Conservation (phyloP, 2,329 filamentous ascomycete genomes). For the Colletotrichum higginsianum region DNA sequence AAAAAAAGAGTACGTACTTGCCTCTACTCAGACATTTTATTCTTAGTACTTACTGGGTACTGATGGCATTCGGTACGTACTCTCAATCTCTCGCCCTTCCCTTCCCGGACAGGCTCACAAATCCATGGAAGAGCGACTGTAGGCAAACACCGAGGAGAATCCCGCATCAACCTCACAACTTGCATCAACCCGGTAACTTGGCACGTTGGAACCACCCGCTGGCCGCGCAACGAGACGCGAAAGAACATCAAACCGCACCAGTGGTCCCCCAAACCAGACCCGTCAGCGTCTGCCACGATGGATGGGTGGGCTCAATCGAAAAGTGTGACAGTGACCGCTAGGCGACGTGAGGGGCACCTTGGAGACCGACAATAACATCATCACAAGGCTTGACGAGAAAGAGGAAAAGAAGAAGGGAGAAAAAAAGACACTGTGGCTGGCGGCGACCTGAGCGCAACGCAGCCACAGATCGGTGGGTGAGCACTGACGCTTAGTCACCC, state of each 20-base stretch:
- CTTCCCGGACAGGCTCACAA: not conserved
- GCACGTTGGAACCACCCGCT: slow-evolving; percentile 14
- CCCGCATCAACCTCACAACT: slow-evolving; percentile 18
- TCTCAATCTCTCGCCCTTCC: not conserved
- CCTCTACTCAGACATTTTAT: not conserved
- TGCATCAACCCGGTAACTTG: slow-evolving; percentile 28
- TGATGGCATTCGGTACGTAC: not conserved
- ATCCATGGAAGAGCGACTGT: not conserved
- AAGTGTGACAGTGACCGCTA: slow-evolving; percentile 1
- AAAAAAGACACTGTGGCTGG: no score
- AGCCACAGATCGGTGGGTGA: slow-evolving; percentile 24
- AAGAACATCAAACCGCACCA: not conserved
- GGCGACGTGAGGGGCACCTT: not conserved
- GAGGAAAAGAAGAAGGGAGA: not conserved
- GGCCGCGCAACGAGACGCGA: slow-evolving; percentile 34
- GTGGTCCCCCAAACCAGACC: not conserved
- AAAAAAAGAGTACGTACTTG: not conserved
- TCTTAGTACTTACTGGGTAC: not conserved
- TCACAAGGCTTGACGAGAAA: no score
- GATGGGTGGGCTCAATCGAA: not conserved
- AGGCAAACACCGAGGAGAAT: not conserved
- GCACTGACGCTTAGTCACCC: slow-evolving; percentile 19
- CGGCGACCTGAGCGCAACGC: slow-evolving; percentile 8
- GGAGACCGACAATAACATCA: not conserved
- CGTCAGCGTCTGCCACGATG: slow-evolving; percentile 16